These are phyloP conservation scores for Podospora pseudocomata DNA, from an alignment of 495 filamentous ascomycete genomes.

Conservation along the genomic window DNA sequence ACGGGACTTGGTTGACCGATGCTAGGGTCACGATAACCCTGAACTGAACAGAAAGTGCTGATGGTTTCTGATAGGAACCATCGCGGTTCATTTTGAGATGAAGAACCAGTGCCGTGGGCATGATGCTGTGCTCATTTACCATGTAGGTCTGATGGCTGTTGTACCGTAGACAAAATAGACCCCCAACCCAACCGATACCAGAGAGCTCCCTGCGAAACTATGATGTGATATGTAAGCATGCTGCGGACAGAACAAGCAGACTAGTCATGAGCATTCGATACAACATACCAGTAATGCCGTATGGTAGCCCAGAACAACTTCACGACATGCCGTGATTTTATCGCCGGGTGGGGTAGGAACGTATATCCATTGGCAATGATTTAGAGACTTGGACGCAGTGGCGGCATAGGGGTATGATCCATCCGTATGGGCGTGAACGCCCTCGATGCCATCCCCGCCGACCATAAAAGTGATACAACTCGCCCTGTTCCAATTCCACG, in stretches of 20 bases:
- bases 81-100: neutral
- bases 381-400: neutral
- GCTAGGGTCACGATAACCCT: neutral
- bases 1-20: neutral
- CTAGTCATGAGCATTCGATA: neutral
- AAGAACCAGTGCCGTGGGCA: neutral
- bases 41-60: neutral
- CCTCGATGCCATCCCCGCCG: neutral
- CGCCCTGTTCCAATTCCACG: neutral
- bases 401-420: neutral
- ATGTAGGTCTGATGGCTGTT: neutral
- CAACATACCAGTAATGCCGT: neutral
- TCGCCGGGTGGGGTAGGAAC: neutral
- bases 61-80: too few species aligned
- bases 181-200: too few species aligned
- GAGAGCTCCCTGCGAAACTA: neutral
- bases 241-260: neutral
- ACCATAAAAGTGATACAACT: neutral
- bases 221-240: neutral
- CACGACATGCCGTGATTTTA: neutral
- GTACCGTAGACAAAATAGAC: neutral
- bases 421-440: neutral
- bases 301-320: neutral
- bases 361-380: neutral
- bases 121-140: neutral